Base-by-base conservation (phyloP, 1,139 yeast genomes). In the Hemisphaericaspora subhashii region DNA sequence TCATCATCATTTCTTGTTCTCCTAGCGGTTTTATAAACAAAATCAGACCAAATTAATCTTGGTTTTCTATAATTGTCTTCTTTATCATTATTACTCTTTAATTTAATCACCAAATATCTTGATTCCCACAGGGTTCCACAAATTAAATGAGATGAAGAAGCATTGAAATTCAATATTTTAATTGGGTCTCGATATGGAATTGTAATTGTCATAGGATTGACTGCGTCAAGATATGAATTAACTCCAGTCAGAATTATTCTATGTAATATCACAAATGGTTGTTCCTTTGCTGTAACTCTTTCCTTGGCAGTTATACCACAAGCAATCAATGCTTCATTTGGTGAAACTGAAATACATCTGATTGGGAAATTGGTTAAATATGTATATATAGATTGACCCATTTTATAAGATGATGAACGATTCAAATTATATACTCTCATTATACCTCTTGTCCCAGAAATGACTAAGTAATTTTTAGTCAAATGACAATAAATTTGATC, bases 71-170 rank as follows among this genome's bases (percentile, higher is more conserved):
- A 67, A 46, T 66, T 62, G n/a, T 55, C 58, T 4, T 55, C 44
- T 14, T 37, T 33, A 13, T 58, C 64, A 5, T 50, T 48, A 20
- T 56, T 58, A 24, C 48, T 77, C 18, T 76, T 68, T n/a, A 90
- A 68, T 39, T 84, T 77, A 13, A 90, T 84, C 3, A 86, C 80
- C 54, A 90, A 67, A 55, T 87, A 86, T 34, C 96, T 62, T 5
- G 90, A 77, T 55, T 88, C 96, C 61, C 87, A 68, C 2, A 84
- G 83, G 0, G 97, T 89, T n/a, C 92, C 81, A 51, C 95, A 88
- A 1, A 89, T 68, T 21, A 90, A 53, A 50, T 84, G 85, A 2
- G 78, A 65, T 1, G 90, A 86, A 39, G 83, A 81, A 1, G 77
- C 66, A 13, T 94, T 86, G 57, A 90, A 86, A 33, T 78, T 77